Base-by-base conservation (phyloP, 2,329 filamentous ascomycete species). In the Capronia americana region DNA sequence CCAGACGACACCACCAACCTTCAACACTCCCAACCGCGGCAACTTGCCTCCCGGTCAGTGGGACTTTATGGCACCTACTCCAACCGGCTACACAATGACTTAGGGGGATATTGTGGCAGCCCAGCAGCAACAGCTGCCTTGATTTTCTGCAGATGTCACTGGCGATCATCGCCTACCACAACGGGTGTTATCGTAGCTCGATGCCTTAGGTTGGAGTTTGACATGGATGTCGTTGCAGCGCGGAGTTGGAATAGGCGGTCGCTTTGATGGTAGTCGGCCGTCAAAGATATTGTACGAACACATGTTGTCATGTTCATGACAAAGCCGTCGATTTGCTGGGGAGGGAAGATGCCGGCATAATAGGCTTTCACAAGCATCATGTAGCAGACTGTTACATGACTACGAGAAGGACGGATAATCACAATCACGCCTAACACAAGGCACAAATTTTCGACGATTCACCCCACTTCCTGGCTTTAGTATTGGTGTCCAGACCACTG, bases 11-110 rank as follows among this genome's bases (percentile, higher is more conserved):
- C 54, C 48, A 41, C 51, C 63, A 11, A 58, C 59, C n/a, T 70
- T 68, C 48, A 64, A 32, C 54, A 59, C 62, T n/a, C 46, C 58
- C 48, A 61, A 55, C 14, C 59, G 69, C 50, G 65, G 65, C 54
- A 71, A 66, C 56, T 65, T 73, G 38, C 72, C 72, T 46, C 72
- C 72, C 3, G 72, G 72, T 28, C 71, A 73, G 23, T 73, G 72
- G 72, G 72, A 73, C 54, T 72, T 73, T 38, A 72, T 71, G 67
- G 64, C 69, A 32, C 64, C 70, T 20, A 67, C 64, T 17, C 57
- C 57, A 38, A 57, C 56, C 30, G 71, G 71, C 54, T 71, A 71
- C 51, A 68, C 69, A 4, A 70, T 71, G 64, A 68, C 71, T 56
- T 72, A 68, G 63, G 12, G 20, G 53, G 53, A 55, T 55, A 17